Evolutionary conservation across 345 rosid species (phyloP), one percentile per base, ranked within the genome.

Genomic region (Cardiospermum halicacabum): DNA sequence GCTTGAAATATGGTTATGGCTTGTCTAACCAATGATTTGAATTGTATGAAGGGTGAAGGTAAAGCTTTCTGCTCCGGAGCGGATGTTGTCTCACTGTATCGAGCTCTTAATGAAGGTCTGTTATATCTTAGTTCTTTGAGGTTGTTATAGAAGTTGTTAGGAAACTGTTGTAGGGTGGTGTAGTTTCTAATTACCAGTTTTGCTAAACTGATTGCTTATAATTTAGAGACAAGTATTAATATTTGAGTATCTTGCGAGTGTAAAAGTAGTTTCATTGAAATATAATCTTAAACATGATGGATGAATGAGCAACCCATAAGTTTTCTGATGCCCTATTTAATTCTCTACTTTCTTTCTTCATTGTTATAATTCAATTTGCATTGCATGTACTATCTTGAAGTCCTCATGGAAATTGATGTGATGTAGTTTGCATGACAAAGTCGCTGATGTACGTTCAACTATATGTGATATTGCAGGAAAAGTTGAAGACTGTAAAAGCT

Each of bases 1-100:
- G 64, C 22, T 47, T 64, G 62, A 49, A 62, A 30, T 66, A 64
- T 40, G 60, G 56, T 11, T 9, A 53, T 34, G 22, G 24, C n/a
- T n/a, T 47, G 42, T 74, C 60, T 84, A 69, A 86, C 64, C 72
- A 71, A 64, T 69, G 21, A 65, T 66, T 79, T 65, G 5, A 47
- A 54, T 67, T 75, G 47, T 66, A 43, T 86, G 76, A 82, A 93
- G 98, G 98, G 91, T 79, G 76, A 77, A 62, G 95, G 85, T 76
- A 82, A 74, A 80, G 92, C 87, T 43, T 93, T 90, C 72, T 90
- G 92, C 80, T 81, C 97, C 12, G 97, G 98, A 19, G 78, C 79
- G 34, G 98, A 93, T 81, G 89, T 81, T 3, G 70, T 85, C 54
- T 61, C 85, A 59, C 87, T 93, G 50, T 74, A 72, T 72, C 75